Evolutionary conservation across 371 early-diverging fungal species (phyloP), one percentile per base, ranked within the genome.

Genomic region (Syncephalastrum sp.): DNA sequence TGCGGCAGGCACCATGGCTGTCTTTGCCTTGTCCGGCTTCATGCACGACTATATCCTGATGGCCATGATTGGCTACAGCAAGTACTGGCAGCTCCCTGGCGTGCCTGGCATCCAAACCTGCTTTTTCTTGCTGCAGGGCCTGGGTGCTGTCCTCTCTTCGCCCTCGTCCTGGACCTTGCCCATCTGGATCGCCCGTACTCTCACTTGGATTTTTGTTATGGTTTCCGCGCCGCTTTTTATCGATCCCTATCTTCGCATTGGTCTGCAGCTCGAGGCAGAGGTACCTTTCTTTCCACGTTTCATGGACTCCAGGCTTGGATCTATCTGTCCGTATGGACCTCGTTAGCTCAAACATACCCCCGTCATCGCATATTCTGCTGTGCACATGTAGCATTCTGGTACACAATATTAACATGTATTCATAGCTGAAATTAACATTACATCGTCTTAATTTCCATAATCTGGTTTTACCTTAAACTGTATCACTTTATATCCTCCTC

Each of bases 1-100:
- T 13, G 52, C 56, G 19, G 25, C 57, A 4, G 70, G 63, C 15
- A 57, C 64, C 1, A 17, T 73, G 47, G 65, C 60, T 10, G 74
- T 70, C 0, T 73, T 73, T 57, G 16, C 43, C 19, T 43, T 63
- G 14, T 73, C 74, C 0, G 74, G 74, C 5, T 42, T 67, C 21
- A 67, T 73, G 70, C 74, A 73, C 53, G 74, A 73, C 24, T 73
- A 73, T 43, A 65, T 73, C 54, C 29, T 73, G 14, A n/a, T 67
- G 8, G 43, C 50, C 19, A 67, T 70, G 61, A 27, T 61, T 7
- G 74, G 74, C 0, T 59, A 59, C 23, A 44, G 49, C 21, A 42
- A 54, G 16, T 45, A 47, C 19, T 52, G 29, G 27, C 54, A 45
- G 15, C 29, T 33, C 7, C 59, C 59, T 0, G 70, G 70, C 3